Evolutionary conservation across 306 rosid genomes (phyloP), one percentile per base, ranked within the genome.

Genomic region (Luffa acutangula): DNA sequence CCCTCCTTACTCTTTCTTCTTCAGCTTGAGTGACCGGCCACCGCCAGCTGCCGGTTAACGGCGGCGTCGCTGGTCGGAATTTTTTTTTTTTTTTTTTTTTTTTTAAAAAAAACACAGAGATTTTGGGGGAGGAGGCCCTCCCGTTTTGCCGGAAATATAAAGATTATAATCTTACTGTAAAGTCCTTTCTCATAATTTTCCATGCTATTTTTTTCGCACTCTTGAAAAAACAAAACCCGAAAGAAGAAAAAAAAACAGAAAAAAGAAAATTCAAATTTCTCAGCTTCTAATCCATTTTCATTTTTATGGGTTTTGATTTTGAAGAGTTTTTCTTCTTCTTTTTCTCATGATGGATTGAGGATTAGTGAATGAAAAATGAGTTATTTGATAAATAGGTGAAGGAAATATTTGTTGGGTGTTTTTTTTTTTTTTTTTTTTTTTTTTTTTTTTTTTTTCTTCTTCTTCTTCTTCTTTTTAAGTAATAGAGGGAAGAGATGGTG

Each of bases 401-500:
- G 81, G 67, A 84, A 63, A 78, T 74, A 85, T 82, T 84, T 64
- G 77, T 65, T 57, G 81, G 82, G 84, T 75, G 69, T 87, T 82
- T 81, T 75, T 84, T 43, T 15, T 70, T 70, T 43, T 80, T 70
- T 70, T 83, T 42, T 9, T 36, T 39, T 43, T 42, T 1, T 11
- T 76, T 56, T 78, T 45, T 45, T n/a, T n/a, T n/a, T n/a, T n/a
- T n/a, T n/a, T n/a, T n/a, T n/a, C n/a, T n/a, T n/a, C n/a, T n/a
- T n/a, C n/a, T n/a, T n/a, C n/a, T n/a, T n/a, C n/a, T n/a, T 4
- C 18, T 9, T 46, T 73, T 73, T 31, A 74, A 74, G 78, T 84
- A 80, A 95, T 95, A 97, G 99, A 95, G 84, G 87, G 90, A 36
- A 92, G 97, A 66, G 98, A 92, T 31, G 88, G 89, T 78, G 82